phyloP scores from a whole-genome alignment of 192 early-diverging fungal species.

The Haplosporangium gracile region DNA sequence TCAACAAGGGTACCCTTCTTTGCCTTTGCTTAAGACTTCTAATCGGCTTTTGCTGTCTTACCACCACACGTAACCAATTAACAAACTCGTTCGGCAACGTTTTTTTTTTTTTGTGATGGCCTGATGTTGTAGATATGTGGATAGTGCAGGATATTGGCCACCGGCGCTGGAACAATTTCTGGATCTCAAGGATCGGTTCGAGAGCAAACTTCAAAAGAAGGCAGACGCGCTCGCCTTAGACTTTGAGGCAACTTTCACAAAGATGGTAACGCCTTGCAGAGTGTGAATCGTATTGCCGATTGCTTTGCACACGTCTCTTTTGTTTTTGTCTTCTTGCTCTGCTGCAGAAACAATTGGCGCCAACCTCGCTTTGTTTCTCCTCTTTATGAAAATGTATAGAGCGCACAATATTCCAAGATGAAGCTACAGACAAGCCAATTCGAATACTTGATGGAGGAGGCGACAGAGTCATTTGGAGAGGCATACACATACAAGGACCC shows the following conservation, averaged over 20 bases:
- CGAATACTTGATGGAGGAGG: constrained; percentile 57
- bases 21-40: no score
- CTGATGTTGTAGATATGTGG: constrained; percentile 29
- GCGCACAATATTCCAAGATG: constrained; percentile 57
- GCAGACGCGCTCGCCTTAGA: constrained; percentile 31
- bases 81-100: background rate
- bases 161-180: constrained; percentile 48
- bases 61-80: background rate
- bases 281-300: background rate
- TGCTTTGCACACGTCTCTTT: background rate
- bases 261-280: constrained; percentile 42
- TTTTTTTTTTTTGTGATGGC: background rate
- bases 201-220: constrained; percentile 46
- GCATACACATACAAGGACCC: constrained; percentile 48
- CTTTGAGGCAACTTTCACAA: constrained; percentile 49
- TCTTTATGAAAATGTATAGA: constrained; percentile 17
- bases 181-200: constrained; percentile 51
- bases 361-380: background rate
- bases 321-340: no score
- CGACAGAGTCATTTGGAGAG: constrained; percentile 54
- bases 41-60: no score
- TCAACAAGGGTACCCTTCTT: constrained; percentile 53
- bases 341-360: no score
- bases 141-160: constrained; percentile 52
- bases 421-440: constrained; percentile 56